These are phyloP conservation scores for Veloporphyrellus conicus DNA, from an alignment of 1,284 basidiomycete genomes.

Conservation along the genomic window DNA sequence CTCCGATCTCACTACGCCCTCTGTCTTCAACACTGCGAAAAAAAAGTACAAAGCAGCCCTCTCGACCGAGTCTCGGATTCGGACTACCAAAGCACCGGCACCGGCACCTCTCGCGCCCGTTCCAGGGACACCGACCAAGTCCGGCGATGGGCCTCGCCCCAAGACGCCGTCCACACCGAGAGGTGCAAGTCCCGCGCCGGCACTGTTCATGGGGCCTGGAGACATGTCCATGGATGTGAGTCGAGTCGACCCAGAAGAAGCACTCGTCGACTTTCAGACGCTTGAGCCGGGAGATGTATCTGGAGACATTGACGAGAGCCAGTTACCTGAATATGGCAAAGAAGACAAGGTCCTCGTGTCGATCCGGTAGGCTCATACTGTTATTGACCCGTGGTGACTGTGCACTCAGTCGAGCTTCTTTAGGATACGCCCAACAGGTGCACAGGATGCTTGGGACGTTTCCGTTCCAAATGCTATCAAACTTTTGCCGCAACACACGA, in stretches of 20 bases:
- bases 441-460: constrained; percentile 55
- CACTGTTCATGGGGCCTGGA: constrained; percentile 45
- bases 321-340: constrained; percentile 51
- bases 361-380: constrained; percentile 51
- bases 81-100: constrained; percentile 35
- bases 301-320: constrained; percentile 57
- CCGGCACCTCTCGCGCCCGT: constrained; percentile 43
- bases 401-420: not conserved
- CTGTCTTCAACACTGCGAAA: constrained; percentile 51
- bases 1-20: constrained; percentile 34
- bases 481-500: constrained; percentile 53
- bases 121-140: constrained; percentile 51
- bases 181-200: constrained; percentile 45
- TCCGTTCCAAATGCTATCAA: constrained; percentile 47
- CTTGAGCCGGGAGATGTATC: constrained; percentile 67
- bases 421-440: constrained; percentile 67
- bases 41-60: constrained; percentile 66
- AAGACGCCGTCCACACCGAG: constrained; percentile 51
- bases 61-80: constrained; percentile 54
- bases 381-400: constrained; percentile 11
- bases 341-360: constrained; percentile 88
- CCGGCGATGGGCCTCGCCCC: constrained; percentile 41
- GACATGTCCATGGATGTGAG: constrained; percentile 68
- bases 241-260: constrained; percentile 70
- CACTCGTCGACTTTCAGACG: constrained; percentile 65